Percentiles rank a stretch among this genome's conserved stretches.
Evolutionary conservation across 1,139 yeast species (phyloP).

Genomic region (Pichia inconspicua): DNA sequence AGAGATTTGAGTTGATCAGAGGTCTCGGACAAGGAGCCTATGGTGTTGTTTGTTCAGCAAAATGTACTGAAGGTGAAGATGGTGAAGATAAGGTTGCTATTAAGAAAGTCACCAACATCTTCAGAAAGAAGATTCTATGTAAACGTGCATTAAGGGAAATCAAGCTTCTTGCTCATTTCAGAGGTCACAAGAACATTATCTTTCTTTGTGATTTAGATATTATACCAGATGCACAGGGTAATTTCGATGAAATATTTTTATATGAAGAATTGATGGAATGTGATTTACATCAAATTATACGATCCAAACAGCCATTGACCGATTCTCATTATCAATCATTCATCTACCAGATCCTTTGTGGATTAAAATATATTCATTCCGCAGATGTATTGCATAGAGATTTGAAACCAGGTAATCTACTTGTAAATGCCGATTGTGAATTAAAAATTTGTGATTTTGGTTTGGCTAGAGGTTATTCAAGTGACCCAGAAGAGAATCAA

Average conservation of each 20-base stretch:
- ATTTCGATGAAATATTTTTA: slow-evolving; percentile 82
- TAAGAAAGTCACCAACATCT: slow-evolving; percentile 88
- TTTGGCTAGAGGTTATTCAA: slow-evolving; percentile 88
- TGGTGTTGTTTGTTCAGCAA: slow-evolving; percentile 92
- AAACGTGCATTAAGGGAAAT: slow-evolving; percentile 86
- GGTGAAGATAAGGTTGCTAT: slow-evolving; percentile 84
- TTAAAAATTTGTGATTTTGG: slow-evolving; percentile 96
- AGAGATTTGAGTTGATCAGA: slow-evolving; percentile 74
- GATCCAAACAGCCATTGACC: slow-evolving; percentile 88
- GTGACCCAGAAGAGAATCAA: slow-evolving; percentile 76
- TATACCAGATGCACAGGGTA: slow-evolving; percentile 59
- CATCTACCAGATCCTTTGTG: slow-evolving; percentile 86
- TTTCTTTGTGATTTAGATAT: slow-evolving; percentile 91
- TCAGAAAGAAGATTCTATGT: slow-evolving; percentile 79
- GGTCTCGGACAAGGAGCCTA: slow-evolving; percentile 97
- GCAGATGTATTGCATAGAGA: slow-evolving; percentile 95
- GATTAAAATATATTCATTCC: slow-evolving; percentile 87
- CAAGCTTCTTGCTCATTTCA: slow-evolving; percentile 78
- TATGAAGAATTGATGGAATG: slow-evolving; percentile 97
- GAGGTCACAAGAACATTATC: slow-evolving; percentile 85
- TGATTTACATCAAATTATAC: slow-evolving; percentile 93
- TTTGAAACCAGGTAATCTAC: slow-evolving; percentile 84
- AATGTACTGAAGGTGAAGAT: slow-evolving; percentile 61
- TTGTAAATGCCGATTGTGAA: slow-evolving; percentile 95
- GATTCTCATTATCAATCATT: slow-evolving; percentile 94